These are phyloP conservation scores for Cardamine chenopodiifolia DNA, from an alignment of 345 rosid genomes.

Conservation along the genomic window DNA sequence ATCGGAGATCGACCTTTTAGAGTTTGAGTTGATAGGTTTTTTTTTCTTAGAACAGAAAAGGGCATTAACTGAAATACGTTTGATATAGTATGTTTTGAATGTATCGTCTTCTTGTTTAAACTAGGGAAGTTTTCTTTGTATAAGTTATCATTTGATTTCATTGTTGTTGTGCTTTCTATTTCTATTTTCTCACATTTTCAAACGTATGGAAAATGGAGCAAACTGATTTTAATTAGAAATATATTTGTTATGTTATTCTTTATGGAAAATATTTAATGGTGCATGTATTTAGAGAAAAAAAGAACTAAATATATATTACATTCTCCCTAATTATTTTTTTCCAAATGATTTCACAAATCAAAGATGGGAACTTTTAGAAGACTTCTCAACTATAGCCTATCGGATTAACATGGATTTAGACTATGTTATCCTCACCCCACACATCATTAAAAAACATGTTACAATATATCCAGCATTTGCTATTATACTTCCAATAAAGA, in stretches of 20 bases:
- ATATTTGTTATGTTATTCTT: background rate
- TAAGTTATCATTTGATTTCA: background rate
- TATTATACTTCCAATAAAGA: background rate
- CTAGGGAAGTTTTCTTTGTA: background rate
- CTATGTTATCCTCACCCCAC: constrained; percentile 10
- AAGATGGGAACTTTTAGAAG: background rate
- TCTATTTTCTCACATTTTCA: background rate
- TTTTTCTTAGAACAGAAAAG: background rate
- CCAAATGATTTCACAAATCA: constrained; percentile 1
- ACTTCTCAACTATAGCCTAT: background rate
- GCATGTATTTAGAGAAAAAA: background rate
- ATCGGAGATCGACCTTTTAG: background rate
- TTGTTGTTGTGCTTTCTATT: background rate
- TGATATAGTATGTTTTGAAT: background rate
- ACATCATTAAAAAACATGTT: constrained; percentile 29
- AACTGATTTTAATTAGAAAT: background rate
- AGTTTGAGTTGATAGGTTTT: background rate
- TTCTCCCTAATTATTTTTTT: background rate
- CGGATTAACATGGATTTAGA: constrained; percentile 18
- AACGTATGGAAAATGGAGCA: background rate
- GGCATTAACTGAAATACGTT: background rate
- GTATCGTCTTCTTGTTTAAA: background rate
- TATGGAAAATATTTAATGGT: background rate
- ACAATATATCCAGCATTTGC: constrained; percentile 33
- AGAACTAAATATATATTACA: background rate